Evolutionary conservation across 2,329 filamentous ascomycete genomes (phyloP), one percentile per base, ranked within the genome.

Genomic region (Aureobasidium pullulans): DNA sequence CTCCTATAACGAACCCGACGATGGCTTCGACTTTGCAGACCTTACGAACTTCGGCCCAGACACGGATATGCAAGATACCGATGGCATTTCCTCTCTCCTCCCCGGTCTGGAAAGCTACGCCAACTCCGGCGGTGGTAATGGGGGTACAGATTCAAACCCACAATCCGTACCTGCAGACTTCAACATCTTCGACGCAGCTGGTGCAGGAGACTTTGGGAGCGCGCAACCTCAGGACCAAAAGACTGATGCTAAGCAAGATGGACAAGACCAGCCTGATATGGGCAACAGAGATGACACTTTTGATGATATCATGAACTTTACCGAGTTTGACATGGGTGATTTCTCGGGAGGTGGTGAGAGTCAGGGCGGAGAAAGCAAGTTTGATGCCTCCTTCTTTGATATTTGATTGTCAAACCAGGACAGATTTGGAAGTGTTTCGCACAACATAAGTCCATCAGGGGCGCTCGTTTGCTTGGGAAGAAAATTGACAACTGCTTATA

Each of bases 81-180:
- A 67, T 61, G 64, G 64, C 52, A 69, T 75, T 31, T 68, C 67
- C 9, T 69, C 73, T 2, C 67, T 77, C 7, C 65, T 74, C 6
- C 68, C 76, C 39, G 70, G 76, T 59, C 65, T 77, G 56, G 69
- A 77, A 61, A 69, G 73, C 64, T 75, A 73, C 64, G 71, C 74
- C 16, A 75, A 74, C 34, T 65, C 63, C 13, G 46, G 53, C 36
- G 61, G 39, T 11, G 53, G 44, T 15, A 50, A 37, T 13, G 37
- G 52, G n/a, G 19, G 53, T 40, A 46, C 32, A 2, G 37, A 39
- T 15, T 43, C 47, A 15, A 40, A 39, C 10, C 19, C 44, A 2
- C 31, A 53, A 56, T 32, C 53, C 36, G 29, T 37, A 36, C 10
- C 49, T 9, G 42, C 47, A 43, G 48, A 48, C 28, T 59, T 59